A percentile compares a stretch with the other conserved stretches of the same genome.
These are phyloP conservation scores for Lasiosphaeria hispida DNA, from an alignment of 495 filamentous ascomycete species.

Conservation along the genomic window DNA sequence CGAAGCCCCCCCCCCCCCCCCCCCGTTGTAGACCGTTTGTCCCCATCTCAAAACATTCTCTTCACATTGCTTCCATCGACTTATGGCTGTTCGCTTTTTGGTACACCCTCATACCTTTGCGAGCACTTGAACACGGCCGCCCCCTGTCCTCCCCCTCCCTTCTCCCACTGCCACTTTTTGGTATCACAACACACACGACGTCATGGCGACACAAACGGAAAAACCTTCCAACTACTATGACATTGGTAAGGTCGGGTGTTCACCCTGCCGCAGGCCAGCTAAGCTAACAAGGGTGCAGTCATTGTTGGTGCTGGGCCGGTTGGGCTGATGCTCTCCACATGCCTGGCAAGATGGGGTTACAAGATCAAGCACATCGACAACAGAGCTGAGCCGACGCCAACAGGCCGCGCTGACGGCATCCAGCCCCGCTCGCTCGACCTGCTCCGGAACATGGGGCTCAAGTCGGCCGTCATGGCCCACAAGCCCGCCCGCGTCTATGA, in stretches of 20 bases:
- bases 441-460: slow-evolving; percentile 68
- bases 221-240: slow-evolving; percentile 30
- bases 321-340: slow-evolving; percentile 81
- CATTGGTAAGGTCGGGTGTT: slow-evolving; percentile 27
- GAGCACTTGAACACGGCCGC: slow-evolving; percentile 2
- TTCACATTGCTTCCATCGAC: not conserved
- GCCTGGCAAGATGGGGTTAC: slow-evolving; percentile 70
- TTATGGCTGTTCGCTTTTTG: not conserved
- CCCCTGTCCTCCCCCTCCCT: not conserved
- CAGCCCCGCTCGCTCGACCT: slow-evolving; percentile 79
- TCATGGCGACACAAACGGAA: slow-evolving; percentile 24
- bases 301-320: slow-evolving; percentile 90
- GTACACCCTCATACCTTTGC: not conserved
- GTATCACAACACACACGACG: slow-evolving; percentile 12
- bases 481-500: slow-evolving; percentile 71
- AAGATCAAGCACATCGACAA: slow-evolving; percentile 71
- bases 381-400: slow-evolving; percentile 62
- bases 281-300: slow-evolving; percentile 44
- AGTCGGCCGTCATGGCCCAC: slow-evolving; percentile 72
- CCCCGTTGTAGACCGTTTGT: too few species aligned
- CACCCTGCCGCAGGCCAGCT: not conserved
- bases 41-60: not conserved
- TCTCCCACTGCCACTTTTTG: slow-evolving; percentile 5
- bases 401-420: slow-evolving; percentile 75
- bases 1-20: not conserved